Conservation (phyloP, 2,329 filamentous ascomycete genomes). For the Botrytis pseudocinerea region DNA sequence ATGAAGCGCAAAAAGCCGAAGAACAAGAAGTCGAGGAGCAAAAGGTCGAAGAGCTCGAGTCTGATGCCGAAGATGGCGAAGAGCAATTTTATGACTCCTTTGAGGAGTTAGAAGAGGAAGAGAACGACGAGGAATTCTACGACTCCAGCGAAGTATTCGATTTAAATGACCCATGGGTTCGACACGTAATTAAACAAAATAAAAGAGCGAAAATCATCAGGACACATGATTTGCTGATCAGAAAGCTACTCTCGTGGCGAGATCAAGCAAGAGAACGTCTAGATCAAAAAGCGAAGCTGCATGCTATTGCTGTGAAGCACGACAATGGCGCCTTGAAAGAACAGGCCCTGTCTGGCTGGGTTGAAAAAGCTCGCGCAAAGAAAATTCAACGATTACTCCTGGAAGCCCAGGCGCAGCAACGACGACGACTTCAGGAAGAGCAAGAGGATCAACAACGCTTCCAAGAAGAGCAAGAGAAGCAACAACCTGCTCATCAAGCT, state of each 20-base stretch:
- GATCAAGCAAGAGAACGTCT: constrained; percentile 38
- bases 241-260: constrained; percentile 34
- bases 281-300: constrained; percentile 44
- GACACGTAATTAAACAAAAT: neutral
- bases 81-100: neutral
- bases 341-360: constrained; percentile 54
- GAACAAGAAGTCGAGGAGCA: neutral
- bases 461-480: neutral
- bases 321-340: constrained; percentile 54
- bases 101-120: neutral
- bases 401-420: neutral
- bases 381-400: neutral
- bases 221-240: constrained; percentile 28
- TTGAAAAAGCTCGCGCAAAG: constrained; percentile 39
- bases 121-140: neutral
- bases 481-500: neutral
- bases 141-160: constrained; percentile 18
- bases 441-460: neutral
- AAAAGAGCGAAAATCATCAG: constrained; percentile 34
- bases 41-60: neutral
- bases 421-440: too few species aligned
- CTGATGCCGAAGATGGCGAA: neutral
- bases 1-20: neutral
- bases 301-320: constrained; percentile 48
- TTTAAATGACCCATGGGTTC: neutral